phyloP scores from a whole-genome alignment of 495 filamentous ascomycete genomes.

The Aspergillus panamensis region DNA sequence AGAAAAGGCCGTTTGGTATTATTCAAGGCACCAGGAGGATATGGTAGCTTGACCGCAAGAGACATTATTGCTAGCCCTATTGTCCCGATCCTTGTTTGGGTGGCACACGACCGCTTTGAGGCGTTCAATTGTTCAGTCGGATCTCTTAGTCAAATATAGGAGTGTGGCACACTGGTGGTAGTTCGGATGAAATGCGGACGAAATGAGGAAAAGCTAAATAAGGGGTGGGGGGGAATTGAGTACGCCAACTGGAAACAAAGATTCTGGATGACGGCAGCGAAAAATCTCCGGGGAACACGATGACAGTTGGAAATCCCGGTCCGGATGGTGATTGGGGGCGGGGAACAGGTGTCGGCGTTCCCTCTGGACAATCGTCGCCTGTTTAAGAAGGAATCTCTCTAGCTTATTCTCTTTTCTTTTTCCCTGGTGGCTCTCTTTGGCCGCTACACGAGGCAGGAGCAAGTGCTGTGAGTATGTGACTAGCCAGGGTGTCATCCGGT shows the following conservation, averaged over 20 bases:
- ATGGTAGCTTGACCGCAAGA: too few relatives aligned
- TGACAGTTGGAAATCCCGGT: constrained; percentile 2
- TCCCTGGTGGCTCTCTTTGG: not conserved
- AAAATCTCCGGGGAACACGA: constrained; percentile 16
- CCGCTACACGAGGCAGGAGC: not conserved
- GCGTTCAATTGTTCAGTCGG: not conserved
- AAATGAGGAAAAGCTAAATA: not conserved
- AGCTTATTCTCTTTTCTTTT: not conserved
- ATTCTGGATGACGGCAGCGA: constrained; percentile 4
- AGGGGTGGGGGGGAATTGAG: not conserved
- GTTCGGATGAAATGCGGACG: constrained; percentile 20
- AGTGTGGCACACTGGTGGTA: not conserved
- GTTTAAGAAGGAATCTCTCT: constrained; percentile 7
- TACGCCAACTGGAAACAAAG: not conserved
- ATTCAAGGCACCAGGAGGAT: too few relatives aligned
- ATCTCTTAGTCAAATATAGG: not conserved
- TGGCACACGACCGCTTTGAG: too few relatives aligned
- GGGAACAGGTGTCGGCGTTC: constrained; percentile 16
- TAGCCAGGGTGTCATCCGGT: constrained; percentile 2
- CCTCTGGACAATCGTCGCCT: constrained; percentile 5
- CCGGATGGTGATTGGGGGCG: constrained; percentile 12
- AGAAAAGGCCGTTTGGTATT: too few relatives aligned
- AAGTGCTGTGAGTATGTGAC: not conserved
- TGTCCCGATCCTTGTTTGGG: too few relatives aligned
- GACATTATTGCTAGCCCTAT: too few relatives aligned